A percentile compares a stretch with the other conserved stretches of the same genome.
phyloP scores from a whole-genome alignment of 768 basidiomycete species.

The Cubamyces sp. region DNA sequence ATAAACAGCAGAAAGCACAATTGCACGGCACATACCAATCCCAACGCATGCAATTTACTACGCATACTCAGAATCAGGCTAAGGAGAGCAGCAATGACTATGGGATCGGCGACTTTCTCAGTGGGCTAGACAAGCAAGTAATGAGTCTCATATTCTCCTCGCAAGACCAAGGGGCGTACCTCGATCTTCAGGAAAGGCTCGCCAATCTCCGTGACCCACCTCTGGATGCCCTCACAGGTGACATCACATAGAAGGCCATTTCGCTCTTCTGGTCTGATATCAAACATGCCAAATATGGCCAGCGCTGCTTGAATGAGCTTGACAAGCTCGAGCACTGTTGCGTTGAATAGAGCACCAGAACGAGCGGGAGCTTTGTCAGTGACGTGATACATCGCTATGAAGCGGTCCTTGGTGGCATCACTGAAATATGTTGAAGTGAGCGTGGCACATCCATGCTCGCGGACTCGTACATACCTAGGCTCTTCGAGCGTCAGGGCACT shows the following conservation, averaged over 20 bases:
- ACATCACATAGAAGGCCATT: constrained; percentile 80
- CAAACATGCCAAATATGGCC: constrained; percentile 71
- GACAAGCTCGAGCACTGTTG: constrained; percentile 76
- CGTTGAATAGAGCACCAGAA: constrained; percentile 51
- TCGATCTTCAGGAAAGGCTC: constrained; percentile 64
- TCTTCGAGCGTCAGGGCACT: constrained; percentile 78
- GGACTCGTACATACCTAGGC: constrained; percentile 52
- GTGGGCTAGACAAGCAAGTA: constrained; percentile 49
- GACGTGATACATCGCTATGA: constrained; percentile 71
- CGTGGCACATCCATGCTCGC: constrained; percentile 4
- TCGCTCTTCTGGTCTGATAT: constrained; percentile 39
- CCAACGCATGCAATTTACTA: constrained; percentile 69
- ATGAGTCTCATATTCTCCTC: background rate
- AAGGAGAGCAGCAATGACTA: constrained; percentile 68
- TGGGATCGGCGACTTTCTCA: constrained; percentile 76
- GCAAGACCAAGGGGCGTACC: constrained; percentile 36
- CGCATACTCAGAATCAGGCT: constrained; percentile 68
- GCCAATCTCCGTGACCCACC: constrained; percentile 71
- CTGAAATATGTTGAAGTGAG: constrained; percentile 39
- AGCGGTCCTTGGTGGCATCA: constrained; percentile 80
- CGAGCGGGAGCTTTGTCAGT: constrained; percentile 42
- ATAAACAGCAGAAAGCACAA: background rate
- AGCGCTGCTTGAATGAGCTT: constrained; percentile 75
- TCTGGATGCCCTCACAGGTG: constrained; percentile 70
- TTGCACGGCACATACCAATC: constrained; percentile 33